Base-by-base conservation (phyloP, 345 rosid species). In the Xanthoceras sorbifolium region DNA sequence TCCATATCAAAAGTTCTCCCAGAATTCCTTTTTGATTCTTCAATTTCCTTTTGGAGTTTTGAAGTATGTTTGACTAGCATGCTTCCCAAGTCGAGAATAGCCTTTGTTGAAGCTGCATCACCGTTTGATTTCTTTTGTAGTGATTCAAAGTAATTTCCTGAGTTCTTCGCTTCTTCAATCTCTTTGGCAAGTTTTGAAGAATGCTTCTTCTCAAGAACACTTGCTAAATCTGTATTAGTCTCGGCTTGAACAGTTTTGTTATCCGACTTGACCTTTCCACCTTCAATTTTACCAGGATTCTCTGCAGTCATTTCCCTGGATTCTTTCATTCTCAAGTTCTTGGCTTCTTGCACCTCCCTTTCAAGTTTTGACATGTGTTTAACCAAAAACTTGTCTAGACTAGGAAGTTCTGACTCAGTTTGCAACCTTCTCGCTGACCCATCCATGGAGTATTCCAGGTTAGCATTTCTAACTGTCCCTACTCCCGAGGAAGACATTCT, bases 341-440 rank as follows among this genome's bases (percentile, higher is more conserved):
- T 94, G 59, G 97, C 98, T 91, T 92, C 97, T 79, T 79, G 82
- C 62, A 94, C 92, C 83, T 94, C 97, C 80, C 71, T 89, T 85
- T 94, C 98, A 46, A 94, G 92, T 82, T 85, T 89, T 34, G 93
- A 83, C 89, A 85, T 81, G 84, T 83, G 94, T 85, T 90, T 94
- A 36, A 94, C 97, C 80, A 94, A 79, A 84, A 82, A 88, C 85
- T 92, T 93, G 75, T 93, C 98, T 66, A 94, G 71, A 87, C 95
- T 89, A 0, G 89, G 97, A 78, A 94, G 77, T 78, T 88, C 89
- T 1, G 82, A 71, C 68, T 83, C 92, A 10, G 31, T 75, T 64
- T 88, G 83, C 71, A 74, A 77, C 76, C 62, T 78, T 79, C 74
- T 72, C 22, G 52, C 50, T 62, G 73, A 76, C 31, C 82, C 86